These are phyloP conservation scores for Pythium scleroteichum DNA, from an alignment of 352 stramenopile genomes.

Conservation along the genomic window DNA sequence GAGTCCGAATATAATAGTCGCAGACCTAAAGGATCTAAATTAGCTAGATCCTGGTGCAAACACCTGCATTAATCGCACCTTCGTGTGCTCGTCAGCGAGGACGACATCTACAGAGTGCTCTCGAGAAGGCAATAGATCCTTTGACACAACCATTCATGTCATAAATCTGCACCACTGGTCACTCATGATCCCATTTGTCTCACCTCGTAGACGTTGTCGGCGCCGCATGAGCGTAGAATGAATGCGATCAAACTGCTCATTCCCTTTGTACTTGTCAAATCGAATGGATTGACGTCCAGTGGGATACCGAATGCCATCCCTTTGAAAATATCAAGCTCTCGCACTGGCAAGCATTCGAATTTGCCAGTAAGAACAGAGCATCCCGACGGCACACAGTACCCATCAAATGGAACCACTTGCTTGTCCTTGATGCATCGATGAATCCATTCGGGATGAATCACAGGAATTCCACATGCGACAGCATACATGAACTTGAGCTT, in stretches of 20 bases:
- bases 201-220: conserved; percentile 58
- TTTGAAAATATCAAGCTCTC: conserved; percentile 61
- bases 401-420: conserved; percentile 57
- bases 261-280: conserved; percentile 38
- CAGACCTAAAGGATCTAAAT: conserved; percentile 38
- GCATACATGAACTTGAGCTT: conserved; percentile 85
- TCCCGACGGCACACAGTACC: conserved; percentile 68
- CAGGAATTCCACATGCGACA: conserved; percentile 75
- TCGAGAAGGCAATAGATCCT: conserved; percentile 53
- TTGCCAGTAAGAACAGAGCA: conserved; percentile 63
- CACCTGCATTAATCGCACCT: conserved; percentile 46
- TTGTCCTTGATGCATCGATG: conserved; percentile 56
- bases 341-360: conserved; percentile 52
- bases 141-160: too few relatives aligned
- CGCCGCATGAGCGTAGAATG: conserved; percentile 65
- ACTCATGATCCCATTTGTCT: conserved; percentile 11
- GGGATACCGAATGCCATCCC: conserved; percentile 64
- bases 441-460: conserved; percentile 83
- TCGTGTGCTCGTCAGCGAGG: conserved; percentile 68
- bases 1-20: conserved; percentile 46
- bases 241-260: conserved; percentile 53
- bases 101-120: conserved; percentile 56
- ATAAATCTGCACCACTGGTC: too few relatives aligned
- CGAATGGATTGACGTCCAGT: conserved; percentile 39
- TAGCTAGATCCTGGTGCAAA: background rate